phyloP scores from a whole-genome alignment of 768 basidiomycete species.

The Lactarius evosmus region DNA sequence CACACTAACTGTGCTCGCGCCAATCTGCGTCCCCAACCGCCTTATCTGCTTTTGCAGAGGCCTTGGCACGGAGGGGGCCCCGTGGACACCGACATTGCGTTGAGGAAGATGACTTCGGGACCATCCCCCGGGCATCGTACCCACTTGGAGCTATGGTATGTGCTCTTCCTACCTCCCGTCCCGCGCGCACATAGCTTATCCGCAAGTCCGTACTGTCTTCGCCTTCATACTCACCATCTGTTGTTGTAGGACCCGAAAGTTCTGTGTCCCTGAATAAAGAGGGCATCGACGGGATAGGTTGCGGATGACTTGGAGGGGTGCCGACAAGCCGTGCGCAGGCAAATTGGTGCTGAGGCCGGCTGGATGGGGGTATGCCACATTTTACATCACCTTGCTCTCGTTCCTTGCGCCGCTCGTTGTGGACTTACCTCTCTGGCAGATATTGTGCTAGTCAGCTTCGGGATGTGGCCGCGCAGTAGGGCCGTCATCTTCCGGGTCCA shows the following conservation, averaged over 20 bases:
- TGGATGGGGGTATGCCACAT: conserved; percentile 55
- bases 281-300: conserved; percentile 54
- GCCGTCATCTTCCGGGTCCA: conserved; percentile 44
- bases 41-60: conserved; percentile 41
- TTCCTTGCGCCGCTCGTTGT: not conserved
- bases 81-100: conserved; percentile 54
- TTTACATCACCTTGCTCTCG: not conserved
- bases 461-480: not conserved
- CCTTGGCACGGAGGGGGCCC: conserved; percentile 67
- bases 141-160: conserved; percentile 59
- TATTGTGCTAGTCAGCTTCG: conserved; percentile 48
- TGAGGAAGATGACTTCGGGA: conserved; percentile 53
- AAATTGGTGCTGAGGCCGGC: conserved; percentile 63
- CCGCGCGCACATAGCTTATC: not conserved
- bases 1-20: not conserved
- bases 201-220: not conserved
- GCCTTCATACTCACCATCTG: not conserved
- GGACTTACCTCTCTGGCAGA: conserved; percentile 38
- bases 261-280: conserved; percentile 43
- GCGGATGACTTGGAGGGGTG: conserved; percentile 58
- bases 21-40: not conserved
- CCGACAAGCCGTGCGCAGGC: conserved; percentile 52
- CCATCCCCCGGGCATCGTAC: conserved; percentile 51
- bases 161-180: not conserved
- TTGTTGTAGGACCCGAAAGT: conserved; percentile 50